phyloP scores from a whole-genome alignment of 257 asterid genomes.

The Gentiana macrophylla region DNA sequence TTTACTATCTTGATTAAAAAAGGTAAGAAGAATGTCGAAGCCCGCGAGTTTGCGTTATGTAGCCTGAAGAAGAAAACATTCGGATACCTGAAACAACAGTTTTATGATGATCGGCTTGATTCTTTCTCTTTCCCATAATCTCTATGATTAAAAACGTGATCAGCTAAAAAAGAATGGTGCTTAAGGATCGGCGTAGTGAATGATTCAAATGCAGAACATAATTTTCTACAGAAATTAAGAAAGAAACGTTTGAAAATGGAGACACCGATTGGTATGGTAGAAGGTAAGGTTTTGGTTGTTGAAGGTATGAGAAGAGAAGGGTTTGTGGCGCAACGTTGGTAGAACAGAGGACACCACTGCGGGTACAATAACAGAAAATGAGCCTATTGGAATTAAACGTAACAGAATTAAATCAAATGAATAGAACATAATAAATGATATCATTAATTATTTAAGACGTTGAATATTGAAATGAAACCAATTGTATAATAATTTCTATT shows the following conservation, averaged over 20 bases:
- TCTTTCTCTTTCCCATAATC: constrained; percentile 33
- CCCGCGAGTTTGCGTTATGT: constrained; percentile 2
- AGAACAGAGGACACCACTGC: too few species aligned
- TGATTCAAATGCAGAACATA: background rate
- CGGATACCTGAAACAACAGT: constrained; percentile 17
- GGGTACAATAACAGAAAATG: too few species aligned
- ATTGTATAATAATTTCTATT: too few species aligned
- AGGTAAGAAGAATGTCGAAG: background rate
- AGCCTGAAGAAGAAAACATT: background rate
- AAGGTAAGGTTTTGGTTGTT: constrained; percentile 4
- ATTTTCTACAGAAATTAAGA: background rate
- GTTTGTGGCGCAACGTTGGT: background rate
- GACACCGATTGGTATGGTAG: constrained; percentile 2
- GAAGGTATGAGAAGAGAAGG: constrained; percentile 12
- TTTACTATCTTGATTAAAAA: background rate
- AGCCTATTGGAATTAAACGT: too few species aligned
- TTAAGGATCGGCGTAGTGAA: background rate
- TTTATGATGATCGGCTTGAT: constrained; percentile 20
- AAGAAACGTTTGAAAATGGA: background rate
- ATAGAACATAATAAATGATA: too few species aligned
- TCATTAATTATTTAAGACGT: too few species aligned
- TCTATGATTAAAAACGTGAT: background rate
- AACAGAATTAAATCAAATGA: too few species aligned
- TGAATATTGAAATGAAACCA: too few species aligned
- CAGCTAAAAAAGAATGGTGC: background rate